Evolutionary conservation across 257 asterid species (phyloP), one percentile per base, ranked within the genome.

Genomic region (Ilex asprella): DNA sequence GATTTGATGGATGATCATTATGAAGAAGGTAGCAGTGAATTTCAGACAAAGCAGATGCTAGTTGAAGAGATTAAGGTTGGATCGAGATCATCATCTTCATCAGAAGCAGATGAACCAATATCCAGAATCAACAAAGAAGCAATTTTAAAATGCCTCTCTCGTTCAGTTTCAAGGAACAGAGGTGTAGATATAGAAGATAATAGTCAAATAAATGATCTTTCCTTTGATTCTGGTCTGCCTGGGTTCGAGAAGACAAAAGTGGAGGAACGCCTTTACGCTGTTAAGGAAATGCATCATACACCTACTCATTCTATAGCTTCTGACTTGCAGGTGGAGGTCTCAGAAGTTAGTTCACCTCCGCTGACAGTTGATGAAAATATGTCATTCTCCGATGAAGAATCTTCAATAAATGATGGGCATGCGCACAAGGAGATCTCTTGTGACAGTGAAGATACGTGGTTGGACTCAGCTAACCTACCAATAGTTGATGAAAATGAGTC

Each of bases 241-340:
- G 65, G 59, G 21, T 32, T 75, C 16, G 67, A 67, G 62, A 72
- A 70, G 43, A 73, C 72, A 3, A 76, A 74, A 60, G 62, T 72
- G 61, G 77, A 79, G 39, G 86, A 75, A 14, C 73, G 61, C 30
- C 55, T 55, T 52, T 77, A 70, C 50, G 65, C 78, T 8, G 72
- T 79, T 32, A 72, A 21, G 54, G 55, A 66, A 2, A 52, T 55
- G 31, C 66, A 31, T n/a, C 96, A 76, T 64, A 39, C 73, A 10
- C 78, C 82, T 39, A 62, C 85, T 55, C 68, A 73, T 50, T 93
- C 97, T n/a, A 79, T 87, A 39, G 95, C 91, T 65, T 93, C 99
- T 8, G 99, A 87, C 65, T 52, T 93, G 82, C 95, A 89, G 67
- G 99, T 93, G 32, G 97, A 93, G 81, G 82, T 81, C 55, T 84